A percentile compares a stretch with the other conserved stretches of the same genome.
These are phyloP conservation scores for Rhododendron ferrugineum DNA, from an alignment of 148 eudicot genomes.

Conservation along the genomic window DNA sequence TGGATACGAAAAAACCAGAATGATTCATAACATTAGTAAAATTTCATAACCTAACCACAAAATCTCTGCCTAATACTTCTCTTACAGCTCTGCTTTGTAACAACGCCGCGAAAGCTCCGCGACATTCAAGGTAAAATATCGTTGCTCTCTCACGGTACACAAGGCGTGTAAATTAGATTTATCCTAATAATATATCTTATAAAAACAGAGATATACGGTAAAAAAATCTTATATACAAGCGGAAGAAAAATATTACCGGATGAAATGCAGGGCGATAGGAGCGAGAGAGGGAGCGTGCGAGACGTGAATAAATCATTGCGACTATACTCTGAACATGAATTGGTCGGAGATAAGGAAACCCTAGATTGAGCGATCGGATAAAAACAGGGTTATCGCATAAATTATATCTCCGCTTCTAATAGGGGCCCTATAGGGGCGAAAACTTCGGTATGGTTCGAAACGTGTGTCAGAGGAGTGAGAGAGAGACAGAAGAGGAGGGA, in stretches of 20 bases:
- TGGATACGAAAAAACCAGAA: not conserved
- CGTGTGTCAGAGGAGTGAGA: not conserved
- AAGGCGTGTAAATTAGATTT: not conserved
- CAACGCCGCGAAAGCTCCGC: not conserved
- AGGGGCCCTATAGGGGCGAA: not conserved
- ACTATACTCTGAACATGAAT: not conserved
- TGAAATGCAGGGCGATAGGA: conserved; percentile 9
- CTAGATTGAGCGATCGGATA: not conserved
- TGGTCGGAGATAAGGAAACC: not conserved
- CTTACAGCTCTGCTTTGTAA: not conserved
- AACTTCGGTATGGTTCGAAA: not conserved
- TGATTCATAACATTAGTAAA: not conserved
- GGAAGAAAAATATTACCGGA: not conserved
- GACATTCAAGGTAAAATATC: not conserved
- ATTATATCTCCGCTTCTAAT: not conserved
- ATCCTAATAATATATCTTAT: not conserved
- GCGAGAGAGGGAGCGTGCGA: conserved; percentile 1
- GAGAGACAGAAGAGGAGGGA: not conserved
- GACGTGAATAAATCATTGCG: conserved; percentile 7
- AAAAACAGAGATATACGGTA: not conserved
- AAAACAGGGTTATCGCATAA: not conserved
- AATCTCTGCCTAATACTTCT: not conserved
- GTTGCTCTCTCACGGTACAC: not conserved
- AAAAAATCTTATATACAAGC: not conserved
- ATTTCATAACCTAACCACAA: not conserved